Percentiles rank a stretch among this genome's conserved stretches.
phyloP scores from a whole-genome alignment of 116 monocot genomes.

The Iris pallida region DNA sequence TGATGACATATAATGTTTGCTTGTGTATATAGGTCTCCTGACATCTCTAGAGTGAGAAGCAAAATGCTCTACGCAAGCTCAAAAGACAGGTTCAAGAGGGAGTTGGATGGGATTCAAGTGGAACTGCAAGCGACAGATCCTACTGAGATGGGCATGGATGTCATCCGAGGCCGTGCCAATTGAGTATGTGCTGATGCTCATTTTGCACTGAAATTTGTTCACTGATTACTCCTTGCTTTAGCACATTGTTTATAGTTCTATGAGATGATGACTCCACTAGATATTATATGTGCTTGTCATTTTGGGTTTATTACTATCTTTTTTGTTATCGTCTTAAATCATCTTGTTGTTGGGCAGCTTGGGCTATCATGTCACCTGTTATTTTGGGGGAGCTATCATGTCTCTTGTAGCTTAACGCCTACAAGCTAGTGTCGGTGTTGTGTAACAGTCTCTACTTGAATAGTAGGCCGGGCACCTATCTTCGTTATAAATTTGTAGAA shows the following conservation, averaged over 20 bases:
- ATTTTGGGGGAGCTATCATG: neutral
- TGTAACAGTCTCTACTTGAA: no score
- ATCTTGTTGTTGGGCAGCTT: neutral
- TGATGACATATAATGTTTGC: neutral
- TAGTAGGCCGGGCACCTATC: no score
- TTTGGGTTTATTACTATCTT: no score
- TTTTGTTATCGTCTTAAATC: no score
- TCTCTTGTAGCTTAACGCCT: neutral
- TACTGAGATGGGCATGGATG: constrained; percentile 40
- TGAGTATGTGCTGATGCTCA: constrained; percentile 6
- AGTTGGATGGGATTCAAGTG: constrained; percentile 45
- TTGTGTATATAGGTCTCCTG: constrained; percentile 28
- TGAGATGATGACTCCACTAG: no score
- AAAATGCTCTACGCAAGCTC: constrained; percentile 54
- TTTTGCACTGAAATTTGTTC: neutral
- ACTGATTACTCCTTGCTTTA: neutral
- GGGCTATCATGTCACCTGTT: neutral
- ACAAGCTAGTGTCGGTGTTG: neutral
- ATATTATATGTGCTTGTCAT: no score
- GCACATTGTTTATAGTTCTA: neutral
- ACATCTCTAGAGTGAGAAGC: constrained; percentile 33
- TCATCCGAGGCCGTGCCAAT: constrained; percentile 31
- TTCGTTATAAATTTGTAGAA: no score
- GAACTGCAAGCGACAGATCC: constrained; percentile 49
- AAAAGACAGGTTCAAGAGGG: constrained; percentile 47